Percentiles rank a stretch among this genome's conserved stretches.
Evolutionary conservation across 1,284 basidiomycete species (phyloP).

Genomic region (Pyrrhoderma noxium): DNA sequence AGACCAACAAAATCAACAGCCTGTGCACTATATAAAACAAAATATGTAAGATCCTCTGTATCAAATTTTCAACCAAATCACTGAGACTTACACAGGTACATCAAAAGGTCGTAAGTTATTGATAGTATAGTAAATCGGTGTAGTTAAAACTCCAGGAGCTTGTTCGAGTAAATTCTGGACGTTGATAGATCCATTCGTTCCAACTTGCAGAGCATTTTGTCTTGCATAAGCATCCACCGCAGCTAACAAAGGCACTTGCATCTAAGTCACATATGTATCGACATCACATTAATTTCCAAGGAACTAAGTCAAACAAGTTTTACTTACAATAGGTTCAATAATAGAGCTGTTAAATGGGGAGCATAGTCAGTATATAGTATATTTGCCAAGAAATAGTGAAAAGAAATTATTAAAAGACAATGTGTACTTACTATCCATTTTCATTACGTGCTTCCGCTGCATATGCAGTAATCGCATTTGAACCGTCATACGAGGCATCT

Average conservation of each 20-base stretch:
- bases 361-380: not conserved
- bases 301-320: not conserved
- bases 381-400: not conserved
- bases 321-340: constrained; percentile 2
- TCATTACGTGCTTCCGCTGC: constrained; percentile 31
- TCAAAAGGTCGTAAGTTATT: constrained; percentile 62
- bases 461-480: constrained; percentile 31
- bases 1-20: constrained; percentile 71
- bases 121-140: constrained; percentile 43
- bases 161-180: constrained; percentile 32
- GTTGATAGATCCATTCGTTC: constrained; percentile 28
- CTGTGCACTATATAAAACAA: constrained; percentile 41
- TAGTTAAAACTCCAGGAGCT: constrained; percentile 52
- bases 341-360: not conserved
- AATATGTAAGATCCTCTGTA: not conserved
- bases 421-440: constrained; percentile 44
- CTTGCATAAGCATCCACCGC: constrained; percentile 33
- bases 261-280: constrained; percentile 12
- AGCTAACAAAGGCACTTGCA: not conserved
- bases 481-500: constrained; percentile 30
- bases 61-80: not conserved
- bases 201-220: constrained; percentile 7
- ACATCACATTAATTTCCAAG: constrained; percentile 16
- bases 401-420: not conserved
- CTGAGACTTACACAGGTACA: constrained; percentile 43